Evolutionary conservation across 352 stramenopile genomes (phyloP), one percentile per base, ranked within the genome.

Genomic region (Aphanomyces stellatus): DNA sequence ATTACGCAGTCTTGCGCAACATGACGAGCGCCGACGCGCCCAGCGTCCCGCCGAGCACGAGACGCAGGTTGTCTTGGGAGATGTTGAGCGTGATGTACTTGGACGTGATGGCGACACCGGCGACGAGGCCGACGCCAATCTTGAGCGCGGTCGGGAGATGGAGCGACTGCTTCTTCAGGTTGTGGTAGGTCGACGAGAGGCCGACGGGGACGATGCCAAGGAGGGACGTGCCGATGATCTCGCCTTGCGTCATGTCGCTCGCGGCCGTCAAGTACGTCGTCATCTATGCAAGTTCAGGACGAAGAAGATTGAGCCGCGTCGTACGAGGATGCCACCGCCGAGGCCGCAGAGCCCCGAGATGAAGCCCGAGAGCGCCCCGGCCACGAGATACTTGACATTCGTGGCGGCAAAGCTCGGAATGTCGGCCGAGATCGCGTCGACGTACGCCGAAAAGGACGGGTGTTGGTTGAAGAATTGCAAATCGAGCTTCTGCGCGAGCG

Each of bases 151-250:
- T 90, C 3, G 83, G 85, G 40, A 94, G 68, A 62, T 94, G 85
- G 59, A 94, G 85, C 10, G 83, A 80, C 64, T 88, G 85, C 59
- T 82, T 84, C 49, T 80, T 80, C 24, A 94, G 64, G 63, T 94
- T 94, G 68, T 88, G 86, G 64, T 88, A 77, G 8, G 85, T 91
- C 10, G 85, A 92, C 7, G 85, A 85, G n/a, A 82, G 73, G 22
- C 83, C 85, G 10, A 83, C 90, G 13, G 85, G 85, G 40, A 94
- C 83, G 53, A 94, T 88, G 31, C 79, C 88, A 22, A 94, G 66
- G 51, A 94, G 72, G 60, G 85, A 94, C 19, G 85, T 94, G 43
- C 85, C 85, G 51, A 94, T 91, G 70, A 94, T 91, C 7, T 74
- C 74, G 59, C 80, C 76, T 71, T 94, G 85, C 13, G 85, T 81